These are phyloP conservation scores for Coffea canephora DNA, from an alignment of 257 asterid genomes.

Conservation along the genomic window DNA sequence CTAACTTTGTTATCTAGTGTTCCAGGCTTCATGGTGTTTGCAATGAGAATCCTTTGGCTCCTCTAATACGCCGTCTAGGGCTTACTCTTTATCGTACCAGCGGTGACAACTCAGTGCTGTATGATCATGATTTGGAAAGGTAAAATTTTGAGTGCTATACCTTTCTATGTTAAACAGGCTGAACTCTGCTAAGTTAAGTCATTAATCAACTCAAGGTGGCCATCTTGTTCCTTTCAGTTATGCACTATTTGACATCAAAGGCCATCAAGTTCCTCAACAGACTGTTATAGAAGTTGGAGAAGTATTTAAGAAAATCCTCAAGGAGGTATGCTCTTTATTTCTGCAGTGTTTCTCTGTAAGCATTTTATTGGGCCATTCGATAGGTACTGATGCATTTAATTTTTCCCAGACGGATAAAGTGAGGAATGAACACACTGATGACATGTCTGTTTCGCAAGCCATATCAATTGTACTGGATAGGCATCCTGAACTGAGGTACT, in stretches of 20 bases:
- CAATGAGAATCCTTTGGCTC: conserved; percentile 97
- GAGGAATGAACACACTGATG: conserved; percentile 64
- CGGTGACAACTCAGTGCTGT: conserved; percentile 88
- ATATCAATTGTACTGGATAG: conserved; percentile 74
- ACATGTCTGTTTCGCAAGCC: conserved; percentile 86
- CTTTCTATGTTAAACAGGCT: not conserved
- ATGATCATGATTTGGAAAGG: conserved; percentile 99
- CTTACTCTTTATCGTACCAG: conserved; percentile 89
- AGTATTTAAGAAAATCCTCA: conserved; percentile 78
- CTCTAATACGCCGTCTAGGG: conserved; percentile 81
- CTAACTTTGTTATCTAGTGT: conserved; percentile 8
- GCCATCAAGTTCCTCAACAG: conserved; percentile 80
- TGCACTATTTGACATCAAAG: conserved; percentile 75
- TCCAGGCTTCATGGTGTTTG: conserved; percentile 98
- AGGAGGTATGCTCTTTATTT: conserved; percentile 57
- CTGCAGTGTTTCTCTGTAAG: conserved; percentile 5
- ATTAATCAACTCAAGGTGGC: not conserved
- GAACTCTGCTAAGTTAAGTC: not conserved
- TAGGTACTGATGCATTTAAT: conserved; percentile 22
- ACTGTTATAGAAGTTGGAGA: conserved; percentile 86
- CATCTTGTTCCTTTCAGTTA: conserved; percentile 42
- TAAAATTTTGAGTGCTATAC: conserved; percentile 11
- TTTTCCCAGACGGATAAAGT: conserved; percentile 76
- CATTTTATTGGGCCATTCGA: not conserved
- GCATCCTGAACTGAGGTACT: conserved; percentile 79